Evolutionary conservation across 2,329 filamentous ascomycete species (phyloP).

Genomic region (Incumbomyces lentus): DNA sequence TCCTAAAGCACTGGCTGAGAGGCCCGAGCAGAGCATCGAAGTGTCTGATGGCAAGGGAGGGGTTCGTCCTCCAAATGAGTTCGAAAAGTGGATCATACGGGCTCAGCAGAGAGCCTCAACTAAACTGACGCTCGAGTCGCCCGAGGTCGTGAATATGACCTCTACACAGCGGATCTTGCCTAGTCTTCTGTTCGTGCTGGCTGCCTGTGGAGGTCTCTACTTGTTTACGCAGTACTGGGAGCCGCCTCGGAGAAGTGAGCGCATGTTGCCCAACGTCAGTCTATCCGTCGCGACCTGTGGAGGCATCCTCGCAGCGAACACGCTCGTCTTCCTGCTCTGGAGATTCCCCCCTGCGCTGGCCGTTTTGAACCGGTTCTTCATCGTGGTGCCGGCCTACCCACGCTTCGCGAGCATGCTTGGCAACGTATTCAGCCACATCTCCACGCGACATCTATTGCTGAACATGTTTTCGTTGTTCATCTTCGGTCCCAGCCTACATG

Average conservation of each 20-base stretch:
- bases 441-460: slow-evolving; percentile 38
- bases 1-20: slow-evolving; percentile 14
- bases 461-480: slow-evolving; percentile 48
- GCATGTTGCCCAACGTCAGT: slow-evolving; percentile 40
- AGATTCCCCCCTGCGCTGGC: slow-evolving; percentile 44
- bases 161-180: slow-evolving; percentile 36
- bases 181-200: slow-evolving; percentile 29
- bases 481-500: slow-evolving; percentile 44
- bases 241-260: slow-evolving; percentile 36
- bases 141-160: slow-evolving; percentile 15
- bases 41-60: slow-evolving; percentile 8
- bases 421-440: slow-evolving; percentile 48
- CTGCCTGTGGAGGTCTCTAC: slow-evolving; percentile 32
- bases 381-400: slow-evolving; percentile 43
- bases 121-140: slow-evolving; percentile 17
- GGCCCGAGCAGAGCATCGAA: slow-evolving; percentile 19
- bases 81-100: slow-evolving; percentile 20
- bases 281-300: slow-evolving; percentile 43
- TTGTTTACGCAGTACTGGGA: slow-evolving; percentile 39
- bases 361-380: slow-evolving; percentile 46
- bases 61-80: slow-evolving; percentile 18
- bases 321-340: slow-evolving; percentile 42
- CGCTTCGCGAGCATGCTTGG: slow-evolving; percentile 42
- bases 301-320: slow-evolving; percentile 41
- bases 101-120: slow-evolving; percentile 14